These are phyloP conservation scores for Botrytis elliptica DNA, from an alignment of 2,329 filamentous ascomycete species.

Conservation along the genomic window DNA sequence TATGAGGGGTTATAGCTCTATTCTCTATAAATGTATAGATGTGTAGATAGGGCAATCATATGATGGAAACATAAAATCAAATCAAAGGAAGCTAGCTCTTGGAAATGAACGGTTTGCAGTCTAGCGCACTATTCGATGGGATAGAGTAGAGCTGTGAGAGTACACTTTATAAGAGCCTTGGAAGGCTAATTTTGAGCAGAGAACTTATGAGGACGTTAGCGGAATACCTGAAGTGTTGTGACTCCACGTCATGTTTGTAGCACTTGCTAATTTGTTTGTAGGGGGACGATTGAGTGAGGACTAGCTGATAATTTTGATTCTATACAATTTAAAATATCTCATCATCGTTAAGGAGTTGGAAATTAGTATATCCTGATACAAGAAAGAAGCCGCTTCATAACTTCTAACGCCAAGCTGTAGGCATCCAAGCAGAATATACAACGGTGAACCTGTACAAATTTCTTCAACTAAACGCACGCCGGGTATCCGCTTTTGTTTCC, in stretches of 20 bases:
- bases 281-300: neutral
- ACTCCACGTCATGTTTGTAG: neutral
- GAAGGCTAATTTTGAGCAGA: neutral
- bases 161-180: neutral
- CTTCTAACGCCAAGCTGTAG: slow-evolving; percentile 4
- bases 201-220: neutral
- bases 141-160: neutral
- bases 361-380: neutral
- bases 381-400: neutral
- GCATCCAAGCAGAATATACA: slow-evolving; percentile 7
- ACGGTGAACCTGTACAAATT: neutral
- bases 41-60: neutral
- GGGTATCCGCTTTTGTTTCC: slow-evolving; percentile 16
- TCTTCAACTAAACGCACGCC: neutral
- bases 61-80: neutral
- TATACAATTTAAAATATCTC: neutral
- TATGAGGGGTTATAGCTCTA: neutral
- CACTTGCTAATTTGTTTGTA: neutral
- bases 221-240: no score
- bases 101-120: neutral
- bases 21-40: neutral
- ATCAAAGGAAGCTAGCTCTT: neutral
- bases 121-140: neutral
- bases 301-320: neutral
- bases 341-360: neutral